phyloP scores from a whole-genome alignment of 257 asterid genomes.

The Mitragyna speciosa region DNA sequence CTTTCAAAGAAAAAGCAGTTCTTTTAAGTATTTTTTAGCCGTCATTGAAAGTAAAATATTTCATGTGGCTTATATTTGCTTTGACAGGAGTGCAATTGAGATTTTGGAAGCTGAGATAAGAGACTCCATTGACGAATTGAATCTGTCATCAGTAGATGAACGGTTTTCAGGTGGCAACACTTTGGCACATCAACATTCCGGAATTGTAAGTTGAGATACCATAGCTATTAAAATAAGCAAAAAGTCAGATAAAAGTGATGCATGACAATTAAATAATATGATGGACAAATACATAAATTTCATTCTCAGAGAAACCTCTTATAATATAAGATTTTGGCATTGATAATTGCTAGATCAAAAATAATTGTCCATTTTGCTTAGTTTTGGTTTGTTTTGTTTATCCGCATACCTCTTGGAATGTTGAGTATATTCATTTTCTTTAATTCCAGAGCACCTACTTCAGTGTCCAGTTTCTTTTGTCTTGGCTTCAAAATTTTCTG shows the following conservation, averaged over 20 bases:
- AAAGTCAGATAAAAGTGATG: background rate
- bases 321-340: background rate
- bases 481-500: background rate
- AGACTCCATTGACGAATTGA: slow-evolving; percentile 35
- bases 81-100: slow-evolving; percentile 82
- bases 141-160: slow-evolving; percentile 31
- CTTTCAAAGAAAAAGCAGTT: background rate
- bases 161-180: slow-evolving; percentile 28
- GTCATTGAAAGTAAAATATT: slow-evolving; percentile 12
- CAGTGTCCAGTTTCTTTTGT: too few species aligned
- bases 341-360: slow-evolving; percentile 2
- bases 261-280: background rate
- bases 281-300: background rate
- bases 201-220: slow-evolving; percentile 44
- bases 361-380: background rate
- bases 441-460: too few species aligned
- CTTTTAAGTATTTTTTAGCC: slow-evolving; percentile 14
- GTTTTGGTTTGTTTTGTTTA: background rate
- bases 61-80: slow-evolving; percentile 9
- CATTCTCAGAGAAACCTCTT: background rate
- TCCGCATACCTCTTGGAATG: background rate
- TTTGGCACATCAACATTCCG: slow-evolving; percentile 34
- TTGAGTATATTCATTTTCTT: background rate
- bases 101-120: slow-evolving; percentile 69
- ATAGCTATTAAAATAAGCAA: background rate